Percentiles rank a stretch among this genome's conserved stretches.
phyloP scores from a whole-genome alignment of 2,329 filamentous ascomycete genomes.

The Pestalotiopsis sp. region DNA sequence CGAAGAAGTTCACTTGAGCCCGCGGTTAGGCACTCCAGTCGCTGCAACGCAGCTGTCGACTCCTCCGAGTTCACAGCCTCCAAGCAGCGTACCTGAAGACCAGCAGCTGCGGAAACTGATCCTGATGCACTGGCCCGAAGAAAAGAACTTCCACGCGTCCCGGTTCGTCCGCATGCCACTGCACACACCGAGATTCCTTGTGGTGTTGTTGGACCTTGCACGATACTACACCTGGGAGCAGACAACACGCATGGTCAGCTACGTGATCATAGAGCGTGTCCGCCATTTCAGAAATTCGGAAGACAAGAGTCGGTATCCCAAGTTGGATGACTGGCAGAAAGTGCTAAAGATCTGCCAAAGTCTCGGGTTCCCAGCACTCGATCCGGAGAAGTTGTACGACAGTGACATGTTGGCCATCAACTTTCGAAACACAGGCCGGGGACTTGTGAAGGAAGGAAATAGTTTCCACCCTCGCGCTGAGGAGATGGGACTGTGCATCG shows the following conservation, averaged over 20 bases:
- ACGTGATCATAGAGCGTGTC: conserved; percentile 8
- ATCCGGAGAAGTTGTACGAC: background rate
- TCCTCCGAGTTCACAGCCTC: background rate
- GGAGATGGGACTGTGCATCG: background rate
- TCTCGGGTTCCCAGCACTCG: background rate
- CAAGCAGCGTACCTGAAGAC: background rate
- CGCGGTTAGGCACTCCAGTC: background rate
- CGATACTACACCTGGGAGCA: conserved; percentile 8
- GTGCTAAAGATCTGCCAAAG: background rate
- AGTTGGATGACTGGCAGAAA: conserved; percentile 3
- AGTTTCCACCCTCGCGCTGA: background rate
- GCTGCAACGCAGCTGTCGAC: background rate
- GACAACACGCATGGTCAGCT: conserved; percentile 4
- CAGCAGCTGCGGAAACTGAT: background rate
- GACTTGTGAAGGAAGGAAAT: conserved; percentile 8
- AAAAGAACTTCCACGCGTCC: background rate
- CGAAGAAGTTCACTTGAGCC: background rate
- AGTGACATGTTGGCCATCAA: background rate
- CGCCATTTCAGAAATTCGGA: background rate
- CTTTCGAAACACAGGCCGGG: background rate
- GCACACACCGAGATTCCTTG: conserved; percentile 5
- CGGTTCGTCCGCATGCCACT: conserved; percentile 1
- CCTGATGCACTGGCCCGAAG: background rate
- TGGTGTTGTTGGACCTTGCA: conserved; percentile 2
- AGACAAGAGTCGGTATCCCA: conserved; percentile 11